Percentiles rank a stretch among this genome's conserved stretches.
Conservation (phyloP, 768 basidiomycete genomes). For the Boletus edulis region DNA sequence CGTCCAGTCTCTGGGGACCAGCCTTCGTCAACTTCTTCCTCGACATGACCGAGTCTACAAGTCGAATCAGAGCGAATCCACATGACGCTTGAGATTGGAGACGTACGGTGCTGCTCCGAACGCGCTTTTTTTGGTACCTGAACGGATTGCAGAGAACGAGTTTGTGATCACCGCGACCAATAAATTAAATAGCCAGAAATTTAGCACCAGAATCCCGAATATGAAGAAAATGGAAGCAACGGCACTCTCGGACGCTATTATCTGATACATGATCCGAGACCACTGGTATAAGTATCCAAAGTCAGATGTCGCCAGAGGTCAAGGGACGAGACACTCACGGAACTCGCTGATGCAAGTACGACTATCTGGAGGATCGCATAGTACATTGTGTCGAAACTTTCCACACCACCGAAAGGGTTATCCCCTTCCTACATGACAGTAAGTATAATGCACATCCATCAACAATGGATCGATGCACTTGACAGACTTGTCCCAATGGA, state of each 20-base stretch:
- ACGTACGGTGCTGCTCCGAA: conserved; percentile 67
- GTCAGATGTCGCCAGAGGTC: background rate
- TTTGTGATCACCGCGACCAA: conserved; percentile 96
- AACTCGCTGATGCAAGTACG: conserved; percentile 77
- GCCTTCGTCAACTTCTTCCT: conserved; percentile 62
- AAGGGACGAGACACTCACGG: conserved; percentile 43
- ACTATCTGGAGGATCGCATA: conserved; percentile 79
- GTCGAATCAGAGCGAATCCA: background rate
- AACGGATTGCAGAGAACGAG: conserved; percentile 84
- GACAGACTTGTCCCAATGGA: conserved; percentile 81
- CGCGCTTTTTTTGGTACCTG: conserved; percentile 85
- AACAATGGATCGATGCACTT: conserved; percentile 39
- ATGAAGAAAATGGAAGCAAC: conserved; percentile 89
- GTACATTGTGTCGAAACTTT: conserved; percentile 90
- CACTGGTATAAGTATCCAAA: conserved; percentile 43
- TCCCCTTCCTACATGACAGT: conserved; percentile 45
- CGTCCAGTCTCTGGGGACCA: conserved; percentile 52
- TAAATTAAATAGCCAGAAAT: conserved; percentile 92
- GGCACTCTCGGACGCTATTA: conserved; percentile 89
- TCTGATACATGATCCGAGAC: conserved; percentile 79
- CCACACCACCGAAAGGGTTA: conserved; percentile 64
- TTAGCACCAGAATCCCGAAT: conserved; percentile 77
- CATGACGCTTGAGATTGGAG: background rate
- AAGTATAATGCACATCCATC: background rate
- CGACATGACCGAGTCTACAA: conserved; percentile 35